These are phyloP conservation scores for Cornus florida DNA, from an alignment of 148 eudicot species.

Conservation along the genomic window DNA sequence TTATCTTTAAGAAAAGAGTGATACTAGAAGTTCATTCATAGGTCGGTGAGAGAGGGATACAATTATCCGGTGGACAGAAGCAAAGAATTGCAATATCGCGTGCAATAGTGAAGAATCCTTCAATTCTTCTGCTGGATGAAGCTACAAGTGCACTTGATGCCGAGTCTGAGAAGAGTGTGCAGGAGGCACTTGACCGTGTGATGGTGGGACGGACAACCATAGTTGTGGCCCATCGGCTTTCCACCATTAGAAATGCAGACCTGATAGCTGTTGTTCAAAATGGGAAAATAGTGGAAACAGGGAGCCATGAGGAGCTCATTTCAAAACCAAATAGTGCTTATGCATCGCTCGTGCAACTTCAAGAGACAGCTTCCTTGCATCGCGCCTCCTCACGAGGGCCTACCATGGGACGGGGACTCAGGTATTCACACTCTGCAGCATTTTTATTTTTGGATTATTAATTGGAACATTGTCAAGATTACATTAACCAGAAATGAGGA, in stretches of 20 bases:
- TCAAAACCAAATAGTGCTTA: constrained; percentile 68
- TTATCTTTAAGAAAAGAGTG: background rate
- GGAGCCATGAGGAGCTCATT: constrained; percentile 90
- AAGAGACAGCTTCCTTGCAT: constrained; percentile 61
- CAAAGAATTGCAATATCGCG: constrained; percentile 96
- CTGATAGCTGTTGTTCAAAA: constrained; percentile 84
- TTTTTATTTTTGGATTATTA: background rate
- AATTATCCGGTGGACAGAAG: constrained; percentile 79
- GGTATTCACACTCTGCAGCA: constrained; percentile 37
- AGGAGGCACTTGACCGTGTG: constrained; percentile 94
- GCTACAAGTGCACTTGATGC: constrained; percentile 99
- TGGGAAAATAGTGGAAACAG: constrained; percentile 82
- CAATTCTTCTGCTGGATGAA: constrained; percentile 85
- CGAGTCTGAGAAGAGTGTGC: constrained; percentile 94
- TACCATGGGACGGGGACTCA: constrained; percentile 51
- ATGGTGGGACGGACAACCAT: constrained; percentile 96
- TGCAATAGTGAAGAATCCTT: constrained; percentile 88
- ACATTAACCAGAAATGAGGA: background rate
- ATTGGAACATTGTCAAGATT: background rate
- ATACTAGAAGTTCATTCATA: background rate
- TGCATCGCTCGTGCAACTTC: constrained; percentile 80
- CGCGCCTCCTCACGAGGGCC: constrained; percentile 50
- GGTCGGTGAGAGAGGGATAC: background rate
- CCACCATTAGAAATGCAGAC: constrained; percentile 93
- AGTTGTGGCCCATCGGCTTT: constrained; percentile 89